These are phyloP conservation scores for Dillenia suffruticosa DNA, from an alignment of 164 flowering plant species.

Conservation along the genomic window DNA sequence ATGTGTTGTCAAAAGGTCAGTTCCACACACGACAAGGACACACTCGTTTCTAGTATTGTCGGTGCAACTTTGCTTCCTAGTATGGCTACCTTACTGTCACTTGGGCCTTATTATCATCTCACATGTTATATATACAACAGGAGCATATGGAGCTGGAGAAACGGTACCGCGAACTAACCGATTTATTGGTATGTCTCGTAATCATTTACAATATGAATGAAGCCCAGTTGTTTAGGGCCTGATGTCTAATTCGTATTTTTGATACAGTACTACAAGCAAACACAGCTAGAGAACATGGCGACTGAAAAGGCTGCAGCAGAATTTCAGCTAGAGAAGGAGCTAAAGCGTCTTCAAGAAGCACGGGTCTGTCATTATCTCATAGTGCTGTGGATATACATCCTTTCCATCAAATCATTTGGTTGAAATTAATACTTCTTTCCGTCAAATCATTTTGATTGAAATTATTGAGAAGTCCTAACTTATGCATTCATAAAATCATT, in stretches of 20 bases:
- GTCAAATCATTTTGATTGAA: no score
- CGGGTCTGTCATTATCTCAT: conserved; percentile 41
- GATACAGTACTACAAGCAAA: conserved; percentile 93
- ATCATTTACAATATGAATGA: conserved; percentile 2
- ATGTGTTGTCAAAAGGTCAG: no score
- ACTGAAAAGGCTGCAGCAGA: conserved; percentile 98
- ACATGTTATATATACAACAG: conserved; percentile 27
- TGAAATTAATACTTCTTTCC: neutral
- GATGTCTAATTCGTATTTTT: neutral
- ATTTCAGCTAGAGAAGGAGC: conserved; percentile 94
- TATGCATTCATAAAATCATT: conserved; percentile 2
- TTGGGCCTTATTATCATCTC: no score
- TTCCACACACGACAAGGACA: no score
- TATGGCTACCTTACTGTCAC: no score
- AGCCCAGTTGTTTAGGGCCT: neutral
- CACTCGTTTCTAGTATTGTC: no score
- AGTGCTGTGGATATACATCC: conserved; percentile 2
- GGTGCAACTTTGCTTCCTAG: no score
- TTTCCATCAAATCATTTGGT: no score
- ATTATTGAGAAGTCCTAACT: neutral
- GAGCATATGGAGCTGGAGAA: conserved; percentile 99
- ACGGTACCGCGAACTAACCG: conserved; percentile 94
- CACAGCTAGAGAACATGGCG: conserved; percentile 93
- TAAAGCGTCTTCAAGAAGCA: conserved; percentile 78
- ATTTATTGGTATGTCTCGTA: conserved; percentile 64